Percentiles rank a stretch among this genome's conserved stretches.
Conservation (phyloP, 805 yeast genomes). For the Zygosaccharomyces bisporus region DNA sequence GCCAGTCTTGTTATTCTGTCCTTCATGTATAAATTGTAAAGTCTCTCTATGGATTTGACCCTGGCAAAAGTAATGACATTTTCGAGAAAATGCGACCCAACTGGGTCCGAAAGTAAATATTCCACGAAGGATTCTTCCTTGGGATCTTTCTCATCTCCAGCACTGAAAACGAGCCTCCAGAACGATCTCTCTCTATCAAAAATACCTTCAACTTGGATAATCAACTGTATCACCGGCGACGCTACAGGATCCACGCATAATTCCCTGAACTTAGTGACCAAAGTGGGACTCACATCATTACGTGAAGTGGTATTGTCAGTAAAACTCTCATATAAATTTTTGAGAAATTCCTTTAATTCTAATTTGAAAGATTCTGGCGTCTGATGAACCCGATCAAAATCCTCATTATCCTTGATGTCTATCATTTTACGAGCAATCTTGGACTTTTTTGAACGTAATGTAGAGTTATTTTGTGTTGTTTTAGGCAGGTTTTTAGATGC, state of each 20-base stretch:
- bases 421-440: conserved; percentile 92
- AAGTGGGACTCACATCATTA: conserved; percentile 31
- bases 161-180: conserved; percentile 62
- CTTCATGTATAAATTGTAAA: conserved; percentile 67
- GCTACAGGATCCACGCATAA: conserved; percentile 74
- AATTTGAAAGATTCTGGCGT: conserved; percentile 66
- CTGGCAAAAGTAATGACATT: conserved; percentile 63
- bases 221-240: conserved; percentile 80
- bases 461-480: conserved; percentile 60
- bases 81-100: conserved; percentile 92
- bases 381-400: conserved; percentile 61
- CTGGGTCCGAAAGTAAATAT: conserved; percentile 75
- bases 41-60: conserved; percentile 62
- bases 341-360: conserved; percentile 51
- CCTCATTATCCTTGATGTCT: conserved; percentile 74
- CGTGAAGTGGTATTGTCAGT: conserved; percentile 29
- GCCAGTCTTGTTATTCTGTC: conserved; percentile 71
- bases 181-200: conserved; percentile 68
- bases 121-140: conserved; percentile 80
- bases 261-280: conserved; percentile 57
- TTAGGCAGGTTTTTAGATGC: conserved; percentile 80
- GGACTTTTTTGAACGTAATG: conserved; percentile 76
- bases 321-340: conserved; percentile 37
- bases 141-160: conserved; percentile 47
- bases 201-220: conserved; percentile 76